Base-by-base conservation (phyloP, 768 basidiomycete genomes). In the Suillus plorans region DNA sequence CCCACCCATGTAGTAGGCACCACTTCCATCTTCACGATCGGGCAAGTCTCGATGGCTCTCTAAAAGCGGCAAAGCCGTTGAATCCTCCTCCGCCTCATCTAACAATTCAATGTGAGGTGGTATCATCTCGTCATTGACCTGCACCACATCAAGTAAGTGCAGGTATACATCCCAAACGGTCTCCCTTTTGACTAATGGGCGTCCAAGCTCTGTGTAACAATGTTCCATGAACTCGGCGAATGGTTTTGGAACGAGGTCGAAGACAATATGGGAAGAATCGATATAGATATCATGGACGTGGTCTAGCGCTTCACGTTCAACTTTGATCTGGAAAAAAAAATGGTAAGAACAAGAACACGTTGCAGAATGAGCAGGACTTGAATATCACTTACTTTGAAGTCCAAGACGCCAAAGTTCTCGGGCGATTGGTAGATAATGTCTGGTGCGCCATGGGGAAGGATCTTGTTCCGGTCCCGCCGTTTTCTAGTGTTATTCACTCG, bases 231-330 rank as follows among this genome's bases (percentile, higher is more conserved):
- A 72, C 1, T 37, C 8, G n/a, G 70, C 50, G 62, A 82, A 79
- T 0, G 62, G 53, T 0, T 69, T 68, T 1, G 80, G 79, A 5
- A 76, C 73, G 0, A 82, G 69, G 22, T 79, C 63, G 57, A 81
- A 80, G 0, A 80, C 73, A 4, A 50, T 3, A 50, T 25, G 49
- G 13, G 45, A 45, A 10, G 45, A 9, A n/a, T 45, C n/a, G 5
- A 45, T 45, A 3, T 45, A 45, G 45, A 45, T 3, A 4, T 12
- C 4, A n/a, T 4, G 10, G 45, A 45, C 6, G 0, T 45, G n/a
- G 45, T 45, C 45, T n/a, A 45, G 8, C 2, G n/a, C 45, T 45
- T 45, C n/a, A 8, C 1, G 1, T n/a, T 45, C 10, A 1, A 45
- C 45, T 45, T n/a, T n/a, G n/a, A 45, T 45, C 20, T 45, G 45